Evolutionary conservation across 1,284 basidiomycete genomes (phyloP), one percentile per base, ranked within the genome.

Genomic region (Pascua guehoae): DNA sequence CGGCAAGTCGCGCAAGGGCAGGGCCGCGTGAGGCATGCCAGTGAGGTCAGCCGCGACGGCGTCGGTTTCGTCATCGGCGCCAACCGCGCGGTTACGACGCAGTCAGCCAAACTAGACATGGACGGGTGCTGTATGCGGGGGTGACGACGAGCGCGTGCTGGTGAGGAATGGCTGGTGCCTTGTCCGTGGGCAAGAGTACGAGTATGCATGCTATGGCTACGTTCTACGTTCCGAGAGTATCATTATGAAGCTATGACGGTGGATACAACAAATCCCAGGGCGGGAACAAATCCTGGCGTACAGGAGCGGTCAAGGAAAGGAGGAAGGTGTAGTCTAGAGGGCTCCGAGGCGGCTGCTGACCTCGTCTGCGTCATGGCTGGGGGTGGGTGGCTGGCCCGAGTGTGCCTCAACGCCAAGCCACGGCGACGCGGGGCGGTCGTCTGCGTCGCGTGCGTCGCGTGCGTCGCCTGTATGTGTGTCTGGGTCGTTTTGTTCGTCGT

Each of bases 151-250:
- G 14, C 41, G n/a, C 14, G 15, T 43, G 41, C 8, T 17, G 4
- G 39, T 18, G 12, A 11, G 37, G 3, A 47, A 47, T 12, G 45
- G n/a, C 48, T 49, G 14, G n/a, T n/a, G n/a, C n/a, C n/a, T n/a
- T n/a, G n/a, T n/a, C n/a, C n/a, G n/a, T 4, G 48, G n/a, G 3
- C 14, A 43, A 15, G 17, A n/a, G 14, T 43, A 43, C 41, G 32
- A 49, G 48, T 42, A 41, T 55, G 53, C 47, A 55, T 55, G 12
- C 36, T 42, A 42, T 36, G 45, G 15, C 41, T 43, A 43, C 17
- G n/a, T 32, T 32, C 41, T 43, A 43, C 17, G n/a, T 32, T 32
- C 24, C 24, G 24, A 4, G 24, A 32, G 24, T 32, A 32, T 32
- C 24, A 32, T 32, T 32, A 32, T 32, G 24, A 32, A 32, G 24